Percentiles rank a stretch among this genome's conserved stretches.
These are phyloP conservation scores for Solanum chiquidenum DNA, from an alignment of 257 asterid species.

Conservation along the genomic window DNA sequence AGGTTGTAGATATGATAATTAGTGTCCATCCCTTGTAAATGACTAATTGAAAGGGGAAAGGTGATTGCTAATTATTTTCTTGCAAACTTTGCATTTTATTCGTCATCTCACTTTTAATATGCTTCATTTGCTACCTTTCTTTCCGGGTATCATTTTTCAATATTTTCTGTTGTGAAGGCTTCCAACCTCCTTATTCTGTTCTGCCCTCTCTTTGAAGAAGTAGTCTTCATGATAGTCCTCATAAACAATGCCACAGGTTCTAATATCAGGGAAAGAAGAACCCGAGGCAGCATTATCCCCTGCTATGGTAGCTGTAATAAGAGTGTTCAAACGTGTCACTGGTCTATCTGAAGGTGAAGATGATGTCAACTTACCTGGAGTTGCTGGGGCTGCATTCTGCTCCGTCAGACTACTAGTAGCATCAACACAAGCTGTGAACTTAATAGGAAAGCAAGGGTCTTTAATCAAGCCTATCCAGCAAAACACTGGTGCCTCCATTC, in stretches of 20 bases:
- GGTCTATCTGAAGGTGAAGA: conserved; percentile 44
- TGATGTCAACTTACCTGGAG: conserved; percentile 26
- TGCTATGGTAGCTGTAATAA: conserved; percentile 69
- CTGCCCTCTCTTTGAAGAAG: neutral
- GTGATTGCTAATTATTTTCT: neutral
- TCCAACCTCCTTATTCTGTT: neutral
- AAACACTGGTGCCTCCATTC: conserved; percentile 52
- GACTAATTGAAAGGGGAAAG: neutral
- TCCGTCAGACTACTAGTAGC: conserved; percentile 61
- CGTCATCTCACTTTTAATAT: neutral
- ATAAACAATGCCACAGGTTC: conserved; percentile 34
- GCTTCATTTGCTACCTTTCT: neutral
- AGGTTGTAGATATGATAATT: neutral
- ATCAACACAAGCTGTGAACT: conserved; percentile 64
- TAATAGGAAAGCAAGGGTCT: conserved; percentile 85
- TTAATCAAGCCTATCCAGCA: conserved; percentile 74
- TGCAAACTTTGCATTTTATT: neutral
- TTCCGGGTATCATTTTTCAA: neutral
- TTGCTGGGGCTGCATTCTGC: conserved; percentile 44
- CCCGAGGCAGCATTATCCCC: conserved; percentile 62
- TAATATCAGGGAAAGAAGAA: conserved; percentile 75
- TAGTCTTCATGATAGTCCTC: neutral
- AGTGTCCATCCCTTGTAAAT: neutral
- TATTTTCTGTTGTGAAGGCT: neutral
- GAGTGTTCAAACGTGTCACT: conserved; percentile 57